Base-by-base conservation (phyloP, 1,284 basidiomycete genomes). In the Salmacisia buchloeana region DNA sequence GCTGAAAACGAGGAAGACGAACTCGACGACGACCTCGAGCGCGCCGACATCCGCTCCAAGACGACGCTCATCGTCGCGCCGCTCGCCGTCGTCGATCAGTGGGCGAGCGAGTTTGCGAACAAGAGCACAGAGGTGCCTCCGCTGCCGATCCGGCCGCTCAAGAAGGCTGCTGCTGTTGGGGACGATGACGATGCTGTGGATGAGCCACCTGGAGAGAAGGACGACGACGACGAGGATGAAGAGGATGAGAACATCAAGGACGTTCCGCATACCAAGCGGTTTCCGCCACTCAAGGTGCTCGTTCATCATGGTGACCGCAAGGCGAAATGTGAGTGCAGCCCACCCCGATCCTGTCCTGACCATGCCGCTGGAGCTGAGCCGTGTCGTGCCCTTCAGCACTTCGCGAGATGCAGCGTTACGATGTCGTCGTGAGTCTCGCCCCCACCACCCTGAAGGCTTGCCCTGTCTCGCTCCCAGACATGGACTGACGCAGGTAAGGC, bases 81-180 rank as follows among this genome's bases (percentile, higher is more conserved):
- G 0, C 69, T 82, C 4, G 87, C 91, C 6, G 85, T 98, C 21
- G 88, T 97, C 66, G 85, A 86, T 18, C 94, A 98, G 79, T 98
- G 94, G 94, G 89, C 89, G 21, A 83, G 85, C 3, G 94, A 98
- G 78, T 86, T 91, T 41, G 81, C 84, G 62, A 89, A 88, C 65
- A 92, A 94, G 83, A 87, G 88, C 0, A 73, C 80, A 18, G 34
- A 54, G 29, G 49, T 54, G 10, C 49, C 49, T n/a, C 83, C 43
- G 21, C 21, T 60, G 5, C 33, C 35, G 1, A 10, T 60, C 21
- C 33, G 29, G 15, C 29, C 10, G 49, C 49, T 29, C 27, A 54
- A 54, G 49, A 18, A 13, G 13, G 15, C 12, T 7, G 15, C 49
- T 5, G 6, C 12, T 12, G 49, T 33, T 18, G 27, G 18, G 4